phyloP scores from a whole-genome alignment of 306 rosid genomes.

The peach (Prunus persica) region DNA sequence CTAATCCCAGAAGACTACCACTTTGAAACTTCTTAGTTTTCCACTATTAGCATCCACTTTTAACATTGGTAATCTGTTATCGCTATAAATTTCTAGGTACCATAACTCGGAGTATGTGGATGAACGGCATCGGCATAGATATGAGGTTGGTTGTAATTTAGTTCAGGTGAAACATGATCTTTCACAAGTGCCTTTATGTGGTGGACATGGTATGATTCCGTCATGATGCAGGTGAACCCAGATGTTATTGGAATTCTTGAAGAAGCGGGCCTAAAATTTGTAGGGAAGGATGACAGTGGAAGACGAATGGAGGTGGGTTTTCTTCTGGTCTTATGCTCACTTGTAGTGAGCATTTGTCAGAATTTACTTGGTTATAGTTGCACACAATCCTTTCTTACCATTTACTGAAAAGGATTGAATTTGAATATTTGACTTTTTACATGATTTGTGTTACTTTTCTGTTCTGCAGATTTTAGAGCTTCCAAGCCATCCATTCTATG shows the following conservation, averaged over 20 bases:
- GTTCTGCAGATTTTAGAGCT: slow-evolving; percentile 79
- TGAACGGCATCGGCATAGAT: slow-evolving; percentile 97
- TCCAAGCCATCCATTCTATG: slow-evolving; percentile 84
- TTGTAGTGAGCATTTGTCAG: slow-evolving; percentile 18
- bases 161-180: slow-evolving; percentile 7
- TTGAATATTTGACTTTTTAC: neutral
- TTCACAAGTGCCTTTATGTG: slow-evolving; percentile 8
- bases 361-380: slow-evolving; percentile 18
- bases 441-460: slow-evolving; percentile 5
- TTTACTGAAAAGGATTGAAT: neutral
- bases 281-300: slow-evolving; percentile 89
- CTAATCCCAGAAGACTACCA: neutral
- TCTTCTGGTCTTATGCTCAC: slow-evolving; percentile 12
- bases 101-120: slow-evolving; percentile 75
- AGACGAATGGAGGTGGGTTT: slow-evolving; percentile 92
- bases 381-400: neutral
- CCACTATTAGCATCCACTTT: slow-evolving; percentile 9
- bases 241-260: slow-evolving; percentile 67
- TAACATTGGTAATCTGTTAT: slow-evolving; percentile 18
- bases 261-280: slow-evolving; percentile 87
- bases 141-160: slow-evolving; percentile 61
- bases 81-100: slow-evolving; percentile 53
- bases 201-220: slow-evolving; percentile 8
- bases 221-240: slow-evolving; percentile 74
- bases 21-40: neutral